phyloP scores from a whole-genome alignment of 1,139 yeast species.

The Yamadazyma membranifaciens region DNA sequence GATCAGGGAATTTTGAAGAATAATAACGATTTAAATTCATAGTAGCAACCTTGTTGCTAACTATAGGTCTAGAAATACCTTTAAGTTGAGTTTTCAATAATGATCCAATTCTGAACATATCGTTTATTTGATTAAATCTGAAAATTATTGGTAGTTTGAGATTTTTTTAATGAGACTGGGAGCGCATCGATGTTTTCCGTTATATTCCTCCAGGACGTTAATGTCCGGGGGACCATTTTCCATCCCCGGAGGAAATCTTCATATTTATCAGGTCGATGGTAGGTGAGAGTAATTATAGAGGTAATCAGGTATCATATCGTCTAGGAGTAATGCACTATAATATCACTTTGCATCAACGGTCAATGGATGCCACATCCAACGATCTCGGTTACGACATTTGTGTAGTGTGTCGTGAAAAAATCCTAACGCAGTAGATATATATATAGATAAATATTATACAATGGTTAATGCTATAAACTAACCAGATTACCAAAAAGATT shows the following conservation, averaged over 20 bases:
- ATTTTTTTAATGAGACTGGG: not conserved
- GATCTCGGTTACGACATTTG: conserved; percentile 2
- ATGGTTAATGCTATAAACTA: not conserved
- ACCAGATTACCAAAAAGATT: conserved; percentile 5
- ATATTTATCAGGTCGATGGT: too few species aligned
- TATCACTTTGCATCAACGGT: too few species aligned
- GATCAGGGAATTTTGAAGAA: conserved; percentile 57
- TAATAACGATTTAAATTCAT: conserved; percentile 26
- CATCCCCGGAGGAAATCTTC: too few species aligned
- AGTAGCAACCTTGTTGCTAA: conserved; percentile 3
- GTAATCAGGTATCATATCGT: too few species aligned
- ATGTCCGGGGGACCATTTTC: conserved; percentile 1
- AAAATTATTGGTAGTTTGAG: conserved; percentile 2
- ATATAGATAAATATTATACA: not conserved
- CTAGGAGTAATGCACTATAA: too few species aligned
- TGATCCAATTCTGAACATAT: conserved; percentile 4
- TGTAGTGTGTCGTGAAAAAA: conserved; percentile 15
- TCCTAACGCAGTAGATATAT: conserved; percentile 1
- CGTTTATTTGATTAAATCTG: not conserved
- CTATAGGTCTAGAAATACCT: conserved; percentile 1
- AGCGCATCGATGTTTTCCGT: conserved; percentile 6
- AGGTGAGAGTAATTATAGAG: too few species aligned
- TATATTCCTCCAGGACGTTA: conserved; percentile 1
- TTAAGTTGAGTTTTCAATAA: conserved; percentile 1
- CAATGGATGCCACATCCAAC: too few species aligned